Evolutionary conservation across 2,329 filamentous ascomycete genomes (phyloP).

Genomic region (Ceratocystis alfenasii): DNA sequence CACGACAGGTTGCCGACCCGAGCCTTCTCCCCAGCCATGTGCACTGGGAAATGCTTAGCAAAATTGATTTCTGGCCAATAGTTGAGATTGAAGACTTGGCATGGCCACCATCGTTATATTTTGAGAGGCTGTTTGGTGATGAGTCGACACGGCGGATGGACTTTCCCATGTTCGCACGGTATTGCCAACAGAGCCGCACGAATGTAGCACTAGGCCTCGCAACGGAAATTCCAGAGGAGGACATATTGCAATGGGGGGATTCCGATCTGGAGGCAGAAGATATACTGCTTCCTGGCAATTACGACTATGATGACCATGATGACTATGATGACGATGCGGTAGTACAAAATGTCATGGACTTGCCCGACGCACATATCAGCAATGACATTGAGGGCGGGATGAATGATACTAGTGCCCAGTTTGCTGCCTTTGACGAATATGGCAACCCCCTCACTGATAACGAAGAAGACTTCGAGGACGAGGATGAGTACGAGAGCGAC

Average conservation of each 20-base stretch:
- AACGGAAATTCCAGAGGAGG: neutral
- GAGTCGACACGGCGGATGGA: neutral
- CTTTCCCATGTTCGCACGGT: constrained; percentile 3
- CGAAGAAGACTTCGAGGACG: neutral
- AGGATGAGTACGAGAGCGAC: constrained; percentile 18
- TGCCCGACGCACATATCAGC: neutral
- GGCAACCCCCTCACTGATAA: neutral
- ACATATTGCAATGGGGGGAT: neutral
- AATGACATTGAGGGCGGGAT: neutral
- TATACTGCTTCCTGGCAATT: neutral
- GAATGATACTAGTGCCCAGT: neutral
- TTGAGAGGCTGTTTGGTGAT: constrained; percentile 8
- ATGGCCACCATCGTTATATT: constrained; percentile 11
- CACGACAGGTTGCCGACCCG: neutral
- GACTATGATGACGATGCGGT: neutral
- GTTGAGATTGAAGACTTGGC: constrained; percentile 2
- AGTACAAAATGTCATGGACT: neutral
- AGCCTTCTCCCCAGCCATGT: neutral
- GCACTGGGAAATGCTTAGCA: neutral
- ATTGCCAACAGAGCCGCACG: neutral
- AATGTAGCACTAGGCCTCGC: neutral
- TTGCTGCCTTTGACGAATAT: neutral
- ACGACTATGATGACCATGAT: neutral
- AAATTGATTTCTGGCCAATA: constrained; percentile 15
- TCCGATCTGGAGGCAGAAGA: neutral